Evolutionary conservation across 768 basidiomycete species (phyloP), one percentile per base, ranked within the genome.

Genomic region (Strobilomyces confusus): DNA sequence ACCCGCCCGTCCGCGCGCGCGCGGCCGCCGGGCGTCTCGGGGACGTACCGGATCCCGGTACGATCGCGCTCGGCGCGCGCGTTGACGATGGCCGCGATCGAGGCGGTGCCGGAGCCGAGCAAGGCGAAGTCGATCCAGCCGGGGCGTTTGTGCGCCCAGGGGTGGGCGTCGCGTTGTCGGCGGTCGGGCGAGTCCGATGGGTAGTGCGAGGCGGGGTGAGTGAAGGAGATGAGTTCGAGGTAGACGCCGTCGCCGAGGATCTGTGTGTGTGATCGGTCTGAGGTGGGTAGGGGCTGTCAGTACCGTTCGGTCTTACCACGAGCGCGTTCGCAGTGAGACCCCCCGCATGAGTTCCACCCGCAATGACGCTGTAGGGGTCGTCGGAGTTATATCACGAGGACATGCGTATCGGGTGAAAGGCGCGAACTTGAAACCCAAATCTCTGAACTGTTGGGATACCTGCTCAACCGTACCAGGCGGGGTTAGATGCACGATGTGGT

Each of bases 51-150:
- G 13, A 71, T 69, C 1, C 65, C 71, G 25, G 69, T 74, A 0
- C 70, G 72, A 12, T 78, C 76, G 2, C 44, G 52, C 42, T 61
- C 63, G 8, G 75, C 75, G 1, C 86, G 78, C 4, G 67, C 67
- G 59, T 87, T 87, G 62, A 88, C 79, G 52, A 79, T 68, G 4
- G 67, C 64, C 5, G 83, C 76, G 51, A 86, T 74, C 11, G 69
- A 64, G 22, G 70, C 61, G 1, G 70, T 65, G 19, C 76, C 72
- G 14, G 80, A 78, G 11, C 86, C 85, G 17, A 83, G 77, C 62
- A 81, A 81, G 1, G 83, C 78, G 56, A 74, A 86, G 59, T 86
- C 84, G 48, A 86, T 81, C 85, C 86, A 89, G 13, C 86, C 86
- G 0, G 77, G 78, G 0, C 58, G 34, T 56, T 78, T 80, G 11